Base-by-base conservation (phyloP, 1,284 basidiomycete species). In the Meripilus lineatus region DNA sequence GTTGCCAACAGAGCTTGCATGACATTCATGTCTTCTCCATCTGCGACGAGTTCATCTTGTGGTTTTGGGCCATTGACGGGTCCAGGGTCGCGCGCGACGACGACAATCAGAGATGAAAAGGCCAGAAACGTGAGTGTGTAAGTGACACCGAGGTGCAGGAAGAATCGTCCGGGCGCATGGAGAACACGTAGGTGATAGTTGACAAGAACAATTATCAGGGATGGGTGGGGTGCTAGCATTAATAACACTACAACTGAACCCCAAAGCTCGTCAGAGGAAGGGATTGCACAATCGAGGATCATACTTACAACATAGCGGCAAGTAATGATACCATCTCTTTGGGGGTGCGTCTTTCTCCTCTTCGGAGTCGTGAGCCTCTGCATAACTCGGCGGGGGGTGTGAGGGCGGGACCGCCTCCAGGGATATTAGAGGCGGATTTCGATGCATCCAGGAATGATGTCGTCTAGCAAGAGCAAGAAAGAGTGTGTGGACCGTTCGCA, bases 81-180 rank as follows among this genome's bases (percentile, higher is more conserved):
- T 1, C 87, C 87, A 6, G 87, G 87, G 60, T 90, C 84, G 42
- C 87, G 76, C 23, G 67, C 72, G 26, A 86, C 66, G 50, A 83
- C 83, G 32, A 84, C 71, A 42, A 86, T 79, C 48, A 90, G 75
- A 11, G 86, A 86, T 5, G 76, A 79, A 52, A 84, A 74, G 3
- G 77, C 72, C 56, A 84, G 62, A 57, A 88, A 81, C 1, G 78
- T 77, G 34, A 89, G 70, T 30, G 72, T 65, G 57, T 84, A 87
- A 25, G 74, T 74, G 44, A 70, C 58, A 20, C 71, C 36, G 1
- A 87, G 61, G 54, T 89, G 84, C 1, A 68, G 52, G 13, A 67
- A 39, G 50, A 84, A 81, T 32, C 64, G 56, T 11, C 65, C 38
- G 5, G 75, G 67, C 23, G 71, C 64, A 36, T 75, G 62, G 5